Percentiles rank a stretch among this genome's conserved stretches.
phyloP scores from a whole-genome alignment of 2,329 filamentous ascomycete genomes.

The Alternaria gaisen region DNA sequence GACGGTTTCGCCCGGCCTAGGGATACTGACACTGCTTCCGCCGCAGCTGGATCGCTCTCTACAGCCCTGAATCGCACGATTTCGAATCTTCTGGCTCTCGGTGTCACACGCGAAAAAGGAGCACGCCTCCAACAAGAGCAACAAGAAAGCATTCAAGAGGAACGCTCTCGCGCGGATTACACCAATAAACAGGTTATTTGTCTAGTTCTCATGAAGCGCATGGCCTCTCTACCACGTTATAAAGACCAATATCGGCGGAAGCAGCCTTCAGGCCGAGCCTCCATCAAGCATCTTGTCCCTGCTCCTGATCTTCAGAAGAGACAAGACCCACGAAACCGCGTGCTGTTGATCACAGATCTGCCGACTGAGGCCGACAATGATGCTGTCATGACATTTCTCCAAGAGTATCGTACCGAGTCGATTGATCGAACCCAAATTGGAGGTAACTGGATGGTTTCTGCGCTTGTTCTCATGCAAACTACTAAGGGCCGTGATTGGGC shows the following conservation, averaged over 20 bases:
- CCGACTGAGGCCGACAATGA: neutral
- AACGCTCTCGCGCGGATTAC: neutral
- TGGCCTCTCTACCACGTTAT: neutral
- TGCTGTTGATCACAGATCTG: neutral
- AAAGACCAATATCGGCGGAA: neutral
- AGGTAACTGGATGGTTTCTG: neutral
- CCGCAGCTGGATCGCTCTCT: neutral
- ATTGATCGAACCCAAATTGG: neutral
- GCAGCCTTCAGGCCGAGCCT: neutral
- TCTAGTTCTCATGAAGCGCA: neutral
- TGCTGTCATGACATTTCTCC: neutral
- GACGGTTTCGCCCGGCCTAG: conserved; percentile 1
- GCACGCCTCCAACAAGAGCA: neutral
- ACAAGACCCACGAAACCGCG: neutral
- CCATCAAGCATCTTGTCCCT: neutral
- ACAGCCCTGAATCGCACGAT: too few species aligned
- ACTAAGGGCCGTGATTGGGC: neutral
- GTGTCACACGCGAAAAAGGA: neutral
- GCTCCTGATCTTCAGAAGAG: neutral
- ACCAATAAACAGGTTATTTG: neutral
- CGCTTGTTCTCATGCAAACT: neutral
- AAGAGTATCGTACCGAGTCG: neutral
- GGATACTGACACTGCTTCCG: neutral
- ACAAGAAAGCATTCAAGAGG: neutral
- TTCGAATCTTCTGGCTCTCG: neutral